phyloP scores from a whole-genome alignment of 148 eudicot genomes.

The Rhododendron ferrugineum region DNA sequence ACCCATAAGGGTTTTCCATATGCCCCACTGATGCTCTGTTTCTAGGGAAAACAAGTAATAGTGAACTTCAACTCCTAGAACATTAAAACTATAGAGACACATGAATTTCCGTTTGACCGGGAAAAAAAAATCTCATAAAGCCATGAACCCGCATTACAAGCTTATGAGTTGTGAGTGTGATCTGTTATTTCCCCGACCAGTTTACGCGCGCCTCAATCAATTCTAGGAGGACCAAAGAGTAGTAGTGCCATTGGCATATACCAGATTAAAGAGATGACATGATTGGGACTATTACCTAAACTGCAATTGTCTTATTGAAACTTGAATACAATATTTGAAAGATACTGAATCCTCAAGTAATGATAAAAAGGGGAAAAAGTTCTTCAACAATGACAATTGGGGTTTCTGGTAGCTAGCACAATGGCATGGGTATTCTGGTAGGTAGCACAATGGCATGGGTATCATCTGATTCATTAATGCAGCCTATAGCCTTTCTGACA shows the following conservation, averaged over 20 bases:
- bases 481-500: not conserved
- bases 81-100: not conserved
- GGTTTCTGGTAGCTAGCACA: not conserved
- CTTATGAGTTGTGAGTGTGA: not conserved
- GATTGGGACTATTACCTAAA: constrained; percentile 3
- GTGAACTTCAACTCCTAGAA: not conserved
- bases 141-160: not conserved
- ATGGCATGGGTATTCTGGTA: not conserved
- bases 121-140: too few species aligned
- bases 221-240: not conserved
- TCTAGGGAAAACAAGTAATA: not conserved
- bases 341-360: not conserved
- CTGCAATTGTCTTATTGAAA: not conserved
- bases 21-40: not conserved
- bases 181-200: not conserved
- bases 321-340: not conserved
- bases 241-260: not conserved
- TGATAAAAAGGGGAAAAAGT: not conserved
- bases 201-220: too few species aligned
- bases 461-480: not conserved
- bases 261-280: not conserved
- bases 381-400: not conserved
- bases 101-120: too few species aligned
- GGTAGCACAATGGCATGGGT: not conserved
- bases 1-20: not conserved